These are phyloP conservation scores for Ottelia alismoides DNA, from an alignment of 106 monocot genomes.

Conservation along the genomic window DNA sequence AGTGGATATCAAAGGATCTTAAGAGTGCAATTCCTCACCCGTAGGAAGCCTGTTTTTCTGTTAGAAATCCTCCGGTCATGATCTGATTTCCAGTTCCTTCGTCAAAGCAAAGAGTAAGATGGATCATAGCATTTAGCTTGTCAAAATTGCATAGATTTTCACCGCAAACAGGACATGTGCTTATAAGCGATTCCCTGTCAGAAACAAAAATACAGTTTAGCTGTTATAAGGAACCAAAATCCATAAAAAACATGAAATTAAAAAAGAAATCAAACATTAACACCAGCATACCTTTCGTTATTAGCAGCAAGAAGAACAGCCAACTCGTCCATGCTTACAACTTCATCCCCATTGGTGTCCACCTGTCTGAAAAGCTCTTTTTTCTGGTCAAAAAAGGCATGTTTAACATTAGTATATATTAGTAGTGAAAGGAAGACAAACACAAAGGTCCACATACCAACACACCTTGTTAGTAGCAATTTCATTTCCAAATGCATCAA, in stretches of 20 bases:
- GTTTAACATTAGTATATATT: background rate
- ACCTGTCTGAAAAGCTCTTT: conserved; percentile 28
- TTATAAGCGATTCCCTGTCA: conserved; percentile 83
- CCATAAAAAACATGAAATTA: too few species aligned
- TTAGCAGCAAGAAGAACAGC: conserved; percentile 43
- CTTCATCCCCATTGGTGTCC: conserved; percentile 81
- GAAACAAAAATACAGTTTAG: background rate
- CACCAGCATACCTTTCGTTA: conserved; percentile 58
- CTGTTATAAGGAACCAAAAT: background rate
- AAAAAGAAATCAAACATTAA: too few species aligned
- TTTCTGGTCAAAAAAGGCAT: conserved; percentile 23
- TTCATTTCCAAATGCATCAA: conserved; percentile 80
- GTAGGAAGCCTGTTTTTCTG: conserved; percentile 88
- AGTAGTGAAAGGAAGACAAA: background rate
- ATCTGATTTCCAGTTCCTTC: conserved; percentile 98
- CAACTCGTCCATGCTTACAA: conserved; percentile 45
- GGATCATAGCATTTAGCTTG: conserved; percentile 82
- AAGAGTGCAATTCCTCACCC: too few species aligned
- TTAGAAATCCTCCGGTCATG: conserved; percentile 98
- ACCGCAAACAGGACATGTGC: conserved; percentile 92
- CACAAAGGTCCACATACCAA: conserved; percentile 1
- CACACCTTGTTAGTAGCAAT: conserved; percentile 52
- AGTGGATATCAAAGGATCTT: too few species aligned
- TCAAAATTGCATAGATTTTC: conserved; percentile 72
- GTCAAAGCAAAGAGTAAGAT: conserved; percentile 92